Evolutionary conservation across 257 asterid species (phyloP).

Genomic region (Capsicum pubescens): DNA sequence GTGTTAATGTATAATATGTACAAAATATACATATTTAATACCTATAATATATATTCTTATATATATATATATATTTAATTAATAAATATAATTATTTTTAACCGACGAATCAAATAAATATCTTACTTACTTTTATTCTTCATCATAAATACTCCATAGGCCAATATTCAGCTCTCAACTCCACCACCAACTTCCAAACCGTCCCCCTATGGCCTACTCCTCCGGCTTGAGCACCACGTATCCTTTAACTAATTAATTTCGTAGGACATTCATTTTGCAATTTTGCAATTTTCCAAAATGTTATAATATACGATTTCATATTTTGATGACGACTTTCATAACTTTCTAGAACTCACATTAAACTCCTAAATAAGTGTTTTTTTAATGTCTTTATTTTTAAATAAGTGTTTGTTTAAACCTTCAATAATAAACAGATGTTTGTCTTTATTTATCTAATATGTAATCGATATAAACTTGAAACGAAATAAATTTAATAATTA

Average conservation of each 20-base stretch:
- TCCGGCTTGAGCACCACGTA: neutral
- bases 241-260: neutral
- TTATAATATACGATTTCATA: no score
- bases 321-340: no score
- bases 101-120: neutral
- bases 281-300: neutral
- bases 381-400: no score
- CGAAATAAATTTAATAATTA: no score
- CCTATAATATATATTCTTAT: neutral
- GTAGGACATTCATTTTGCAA: neutral
- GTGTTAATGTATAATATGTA: neutral
- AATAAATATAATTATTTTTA: neutral
- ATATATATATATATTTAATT: neutral
- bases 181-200: neutral
- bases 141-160: neutral
- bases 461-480: no score
- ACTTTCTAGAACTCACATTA: no score
- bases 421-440: no score
- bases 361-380: no score
- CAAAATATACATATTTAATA: neutral
- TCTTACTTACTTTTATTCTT: neutral
- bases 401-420: no score
- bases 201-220: neutral
- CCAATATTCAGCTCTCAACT: neutral
- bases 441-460: no score